Evolutionary conservation across 2,329 filamentous ascomycete species (phyloP).

Genomic region (Neofusicoccum umdonicola): DNA sequence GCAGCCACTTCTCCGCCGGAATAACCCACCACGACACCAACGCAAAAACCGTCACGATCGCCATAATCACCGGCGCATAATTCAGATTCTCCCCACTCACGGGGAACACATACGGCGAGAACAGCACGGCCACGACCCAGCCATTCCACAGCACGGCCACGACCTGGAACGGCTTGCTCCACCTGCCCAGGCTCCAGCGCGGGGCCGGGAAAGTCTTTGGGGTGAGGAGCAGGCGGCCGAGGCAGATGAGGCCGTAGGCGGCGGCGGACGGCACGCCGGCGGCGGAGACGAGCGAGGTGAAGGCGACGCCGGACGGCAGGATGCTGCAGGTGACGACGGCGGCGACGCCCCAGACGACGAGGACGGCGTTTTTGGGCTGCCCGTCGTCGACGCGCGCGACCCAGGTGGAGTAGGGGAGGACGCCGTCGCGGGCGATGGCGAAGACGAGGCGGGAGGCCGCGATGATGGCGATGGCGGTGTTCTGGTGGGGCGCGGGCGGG

Average conservation of each 20-base stretch:
- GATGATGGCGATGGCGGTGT: conserved; percentile 59
- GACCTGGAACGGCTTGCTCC: conserved; percentile 35
- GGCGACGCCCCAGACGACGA: conserved; percentile 57
- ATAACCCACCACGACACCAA: conserved; percentile 35
- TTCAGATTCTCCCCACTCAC: conserved; percentile 35
- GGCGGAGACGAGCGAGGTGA: conserved; percentile 38
- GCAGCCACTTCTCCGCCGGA: conserved; percentile 38
- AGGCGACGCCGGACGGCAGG: conserved; percentile 50
- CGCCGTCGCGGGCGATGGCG: conserved; percentile 60
- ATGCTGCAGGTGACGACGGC: conserved; percentile 59
- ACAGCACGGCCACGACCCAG: conserved; percentile 38
- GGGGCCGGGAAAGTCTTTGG: conserved; percentile 36
- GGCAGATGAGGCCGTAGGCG: conserved; percentile 33
- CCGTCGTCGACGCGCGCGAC: conserved; percentile 53
- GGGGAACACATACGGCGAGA: conserved; percentile 38
- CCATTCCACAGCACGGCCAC: conserved; percentile 40
- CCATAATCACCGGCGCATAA: conserved; percentile 39
- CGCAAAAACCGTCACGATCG: conserved; percentile 38
- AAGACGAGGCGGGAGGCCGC: conserved; percentile 62
- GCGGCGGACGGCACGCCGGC: conserved; percentile 42
- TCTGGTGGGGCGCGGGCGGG: conserved; percentile 34
- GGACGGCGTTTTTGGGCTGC: conserved; percentile 59
- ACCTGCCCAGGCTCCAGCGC: conserved; percentile 36
- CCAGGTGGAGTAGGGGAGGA: conserved; percentile 59
- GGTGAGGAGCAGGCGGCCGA: conserved; percentile 38